Evolutionary conservation across 1,139 yeast genomes (phyloP).

Genomic region (Zygoascus sp.): DNA sequence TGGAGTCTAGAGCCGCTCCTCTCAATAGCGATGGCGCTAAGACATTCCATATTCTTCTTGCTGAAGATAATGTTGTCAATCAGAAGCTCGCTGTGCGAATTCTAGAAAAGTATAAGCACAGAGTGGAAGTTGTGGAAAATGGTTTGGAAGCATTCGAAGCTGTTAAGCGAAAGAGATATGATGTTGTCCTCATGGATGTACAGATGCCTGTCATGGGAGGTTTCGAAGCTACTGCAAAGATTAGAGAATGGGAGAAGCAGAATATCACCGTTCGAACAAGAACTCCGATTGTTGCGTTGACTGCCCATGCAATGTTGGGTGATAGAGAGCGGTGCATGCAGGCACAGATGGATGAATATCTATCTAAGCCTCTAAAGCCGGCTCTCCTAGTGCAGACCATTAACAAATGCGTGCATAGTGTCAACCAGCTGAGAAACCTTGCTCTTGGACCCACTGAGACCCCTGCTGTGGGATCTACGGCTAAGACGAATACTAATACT

Average conservation of each 20-base stretch:
- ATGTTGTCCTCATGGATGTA: constrained; percentile 86
- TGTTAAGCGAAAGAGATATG: constrained; percentile 60
- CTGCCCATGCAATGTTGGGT: constrained; percentile 91
- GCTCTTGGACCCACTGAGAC: constrained; percentile 34
- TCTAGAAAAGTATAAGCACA: constrained; percentile 76
- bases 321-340: constrained; percentile 81
- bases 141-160: constrained; percentile 82
- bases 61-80: constrained; percentile 83
- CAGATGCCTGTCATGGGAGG: constrained; percentile 97
- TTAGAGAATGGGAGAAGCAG: constrained; percentile 83
- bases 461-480: constrained; percentile 8
- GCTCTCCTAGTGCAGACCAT: constrained; percentile 77
- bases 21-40: constrained; percentile 75
- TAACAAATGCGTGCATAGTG: constrained; percentile 67
- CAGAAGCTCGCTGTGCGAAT: constrained; percentile 82
- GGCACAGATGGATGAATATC: constrained; percentile 88
- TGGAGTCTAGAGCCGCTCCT: constrained; percentile 77
- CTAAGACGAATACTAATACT: constrained; percentile 12
- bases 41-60: constrained; percentile 68
- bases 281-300: constrained; percentile 81
- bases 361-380: constrained; percentile 82
- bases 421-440: constrained; percentile 37
- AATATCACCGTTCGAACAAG: constrained; percentile 70
- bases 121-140: constrained; percentile 78
- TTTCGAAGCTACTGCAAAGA: constrained; percentile 81